Base-by-base conservation (phyloP, 805 yeast species). In the Ogataea neopini region DNA sequence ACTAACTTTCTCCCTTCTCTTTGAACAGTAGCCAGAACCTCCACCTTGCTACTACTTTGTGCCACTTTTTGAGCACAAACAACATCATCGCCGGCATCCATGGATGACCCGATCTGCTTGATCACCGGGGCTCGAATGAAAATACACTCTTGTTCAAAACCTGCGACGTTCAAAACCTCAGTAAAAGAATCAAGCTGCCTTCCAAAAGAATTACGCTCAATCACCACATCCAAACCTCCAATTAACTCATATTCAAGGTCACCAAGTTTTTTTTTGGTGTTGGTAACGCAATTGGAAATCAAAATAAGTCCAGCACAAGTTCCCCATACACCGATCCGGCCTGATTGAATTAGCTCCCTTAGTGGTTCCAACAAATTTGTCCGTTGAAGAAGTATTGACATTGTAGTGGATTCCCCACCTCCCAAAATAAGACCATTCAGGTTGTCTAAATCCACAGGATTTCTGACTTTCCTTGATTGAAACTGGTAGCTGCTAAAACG, bases 251-350 rank as follows among this genome's bases (percentile, higher is more conserved):
- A 62, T 4, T 52, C 42, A 25, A 49, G 15, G 15, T 53, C 58
- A 10, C 64, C 64, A 11, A 60, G 85, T 18, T 77, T 74, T 1
- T 70, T 72, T 40, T 74, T 73, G 17, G 81, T 84, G 57, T 79
- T 75, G 13, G 73, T 67, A 30, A 83, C 69, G 40, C 73, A 71
- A 46, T 75, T 70, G 6, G 90, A 76, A 19, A 87, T 68, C 53
- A 86, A 73, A 43, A 87, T 86, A 55, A 87, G 68, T 2, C 95
- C 95, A 2, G 95, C 95, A 65, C 95, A 87, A 1, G 95, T 87
- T 0, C 95, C 95, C 95, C 95, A 87, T 10, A 81, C 76, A 1
- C 87, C 82, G 8, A 63, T 45, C 50, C 76, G 77, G 17, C 68
- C 67, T 6, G 74, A 67, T 40, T 74, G 71, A 19, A 82, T 79